phyloP scores from a whole-genome alignment of 1,284 basidiomycete species.

The Boletus holoroseus region DNA sequence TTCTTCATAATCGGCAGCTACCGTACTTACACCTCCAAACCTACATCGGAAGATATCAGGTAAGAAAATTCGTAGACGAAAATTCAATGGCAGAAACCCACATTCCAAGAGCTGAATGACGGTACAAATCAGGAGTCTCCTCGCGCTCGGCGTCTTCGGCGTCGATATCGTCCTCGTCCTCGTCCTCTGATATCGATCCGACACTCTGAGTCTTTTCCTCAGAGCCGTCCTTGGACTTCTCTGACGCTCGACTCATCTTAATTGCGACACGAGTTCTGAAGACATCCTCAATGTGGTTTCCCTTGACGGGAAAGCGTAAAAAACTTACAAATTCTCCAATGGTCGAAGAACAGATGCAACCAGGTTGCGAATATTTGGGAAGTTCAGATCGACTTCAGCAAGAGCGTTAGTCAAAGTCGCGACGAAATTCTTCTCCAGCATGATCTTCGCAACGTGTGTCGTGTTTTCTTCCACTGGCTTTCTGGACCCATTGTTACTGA shows the following conservation, averaged over 20 bases:
- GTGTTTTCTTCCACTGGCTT: constrained; percentile 76
- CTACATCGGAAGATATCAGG: constrained; percentile 31
- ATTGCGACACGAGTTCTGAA: constrained; percentile 89
- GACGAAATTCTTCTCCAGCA: constrained; percentile 98
- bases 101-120: constrained; percentile 96
- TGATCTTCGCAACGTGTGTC: constrained; percentile 92
- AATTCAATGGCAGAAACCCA: constrained; percentile 38
- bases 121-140: constrained; percentile 91
- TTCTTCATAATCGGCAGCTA: neutral
- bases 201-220: constrained; percentile 52
- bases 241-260: constrained; percentile 86
- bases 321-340: constrained; percentile 79
- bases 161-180: constrained; percentile 56
- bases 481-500: constrained; percentile 50
- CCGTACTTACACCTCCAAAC: constrained; percentile 70
- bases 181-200: constrained; percentile 58
- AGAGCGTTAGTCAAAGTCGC: constrained; percentile 83
- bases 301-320: neutral
- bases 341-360: constrained; percentile 85
- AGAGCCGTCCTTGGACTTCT: constrained; percentile 59
- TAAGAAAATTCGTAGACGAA: neutral
- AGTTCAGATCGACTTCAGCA: constrained; percentile 93
- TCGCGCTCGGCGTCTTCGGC: constrained; percentile 48
- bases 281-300: constrained; percentile 6
- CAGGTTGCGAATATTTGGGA: constrained; percentile 84